Evolutionary conservation across 371 early-diverging fungal genomes (phyloP).

Genomic region (Mortierella sp.): DNA sequence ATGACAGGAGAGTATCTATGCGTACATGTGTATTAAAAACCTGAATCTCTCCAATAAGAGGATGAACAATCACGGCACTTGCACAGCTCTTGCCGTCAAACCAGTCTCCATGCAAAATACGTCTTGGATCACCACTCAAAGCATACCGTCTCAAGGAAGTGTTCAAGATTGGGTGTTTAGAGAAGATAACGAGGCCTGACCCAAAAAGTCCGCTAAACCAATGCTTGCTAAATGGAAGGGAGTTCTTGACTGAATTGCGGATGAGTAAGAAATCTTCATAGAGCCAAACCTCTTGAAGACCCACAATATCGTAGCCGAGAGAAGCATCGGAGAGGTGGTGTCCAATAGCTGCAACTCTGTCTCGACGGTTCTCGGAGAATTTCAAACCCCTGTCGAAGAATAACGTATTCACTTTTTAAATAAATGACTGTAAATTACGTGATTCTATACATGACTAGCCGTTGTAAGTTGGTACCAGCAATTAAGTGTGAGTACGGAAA

Average conservation of each 20-base stretch:
- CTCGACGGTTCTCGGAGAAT: constrained; percentile 59
- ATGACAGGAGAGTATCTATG: background rate
- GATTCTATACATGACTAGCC: no score
- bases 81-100: constrained; percentile 74
- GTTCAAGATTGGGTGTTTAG: constrained; percentile 63
- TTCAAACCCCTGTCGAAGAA: background rate
- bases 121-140: constrained; percentile 67
- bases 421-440: no score
- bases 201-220: constrained; percentile 72
- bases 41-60: constrained; percentile 67
- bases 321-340: constrained; percentile 54
- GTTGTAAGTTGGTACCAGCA: constrained; percentile 61
- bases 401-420: background rate
- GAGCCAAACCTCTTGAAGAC: constrained; percentile 76
- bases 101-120: constrained; percentile 72
- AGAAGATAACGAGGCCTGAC: constrained; percentile 68
- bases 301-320: constrained; percentile 65
- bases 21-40: constrained; percentile 76
- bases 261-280: constrained; percentile 64
- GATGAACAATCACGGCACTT: constrained; percentile 66
- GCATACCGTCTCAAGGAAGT: constrained; percentile 63
- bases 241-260: constrained; percentile 35
- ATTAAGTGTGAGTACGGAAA: constrained; percentile 67
- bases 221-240: constrained; percentile 62
- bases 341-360: constrained; percentile 68